Conservation (phyloP, 164 flowering plant genomes). For the Nymphaea colorata region DNA sequence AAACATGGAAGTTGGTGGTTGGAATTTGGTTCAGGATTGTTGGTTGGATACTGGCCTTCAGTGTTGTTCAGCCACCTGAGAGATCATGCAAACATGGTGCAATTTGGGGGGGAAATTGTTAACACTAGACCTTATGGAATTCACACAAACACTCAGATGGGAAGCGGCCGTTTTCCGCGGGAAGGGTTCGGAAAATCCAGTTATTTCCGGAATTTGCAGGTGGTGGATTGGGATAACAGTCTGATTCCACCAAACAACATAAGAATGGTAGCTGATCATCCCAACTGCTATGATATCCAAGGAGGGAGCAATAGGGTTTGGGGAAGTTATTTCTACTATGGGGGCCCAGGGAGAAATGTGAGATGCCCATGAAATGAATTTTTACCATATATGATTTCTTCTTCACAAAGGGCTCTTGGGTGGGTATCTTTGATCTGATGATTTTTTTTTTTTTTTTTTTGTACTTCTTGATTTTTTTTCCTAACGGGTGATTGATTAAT, state of each 20-base stretch:
- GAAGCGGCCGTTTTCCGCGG: constrained; percentile 77
- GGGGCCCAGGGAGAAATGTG: constrained; percentile 81
- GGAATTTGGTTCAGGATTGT: constrained; percentile 3
- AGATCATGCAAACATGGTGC: constrained; percentile 8
- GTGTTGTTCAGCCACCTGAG: constrained; percentile 3
- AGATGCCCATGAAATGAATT: constrained; percentile 45
- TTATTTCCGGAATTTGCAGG: constrained; percentile 70
- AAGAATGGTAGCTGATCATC: constrained; percentile 63
- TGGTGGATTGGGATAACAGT: constrained; percentile 85
- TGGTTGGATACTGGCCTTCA: constrained; percentile 8
- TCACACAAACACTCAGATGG: constrained; percentile 89
- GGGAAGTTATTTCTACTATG: constrained; percentile 88
- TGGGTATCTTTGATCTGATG: background rate
- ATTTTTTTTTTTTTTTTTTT: too few relatives aligned
- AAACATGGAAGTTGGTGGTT: constrained; percentile 11
- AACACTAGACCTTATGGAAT: constrained; percentile 40
- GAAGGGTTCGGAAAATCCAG: constrained; percentile 82
- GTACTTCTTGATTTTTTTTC: background rate
- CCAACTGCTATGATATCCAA: constrained; percentile 67
- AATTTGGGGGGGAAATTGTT: constrained; percentile 25
- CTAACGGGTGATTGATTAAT: background rate
- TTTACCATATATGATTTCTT: background rate
- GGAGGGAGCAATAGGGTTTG: constrained; percentile 62
- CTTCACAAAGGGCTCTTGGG: background rate
- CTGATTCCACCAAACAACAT: constrained; percentile 57